These are phyloP conservation scores for Wickerhamomyces tratensis DNA, from an alignment of 805 yeast species.

Conservation along the genomic window DNA sequence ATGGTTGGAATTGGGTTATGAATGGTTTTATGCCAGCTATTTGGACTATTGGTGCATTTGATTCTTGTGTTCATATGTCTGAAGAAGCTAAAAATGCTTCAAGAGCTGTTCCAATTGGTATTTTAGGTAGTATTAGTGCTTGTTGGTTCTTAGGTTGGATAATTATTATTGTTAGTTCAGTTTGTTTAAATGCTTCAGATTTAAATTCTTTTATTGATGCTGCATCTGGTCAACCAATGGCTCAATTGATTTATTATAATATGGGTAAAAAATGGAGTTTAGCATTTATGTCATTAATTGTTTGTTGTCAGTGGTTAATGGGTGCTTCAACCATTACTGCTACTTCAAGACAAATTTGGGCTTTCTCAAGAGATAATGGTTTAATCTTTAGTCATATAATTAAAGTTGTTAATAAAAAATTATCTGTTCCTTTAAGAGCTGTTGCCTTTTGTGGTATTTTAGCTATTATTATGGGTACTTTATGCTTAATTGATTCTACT, in stretches of 20 bases:
- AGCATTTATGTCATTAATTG: slow-evolving; percentile 50
- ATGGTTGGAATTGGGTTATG: slow-evolving; percentile 43
- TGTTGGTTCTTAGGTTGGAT: slow-evolving; percentile 52
- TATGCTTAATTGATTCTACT: slow-evolving; percentile 46
- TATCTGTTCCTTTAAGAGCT: slow-evolving; percentile 56
- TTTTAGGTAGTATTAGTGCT: slow-evolving; percentile 42
- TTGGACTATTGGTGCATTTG: slow-evolving; percentile 71
- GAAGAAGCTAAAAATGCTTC: slow-evolving; percentile 61
- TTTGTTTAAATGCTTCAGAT: slow-evolving; percentile 34
- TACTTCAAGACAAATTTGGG: slow-evolving; percentile 64
- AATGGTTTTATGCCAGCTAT: slow-evolving; percentile 52
- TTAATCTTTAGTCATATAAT: slow-evolving; percentile 46
- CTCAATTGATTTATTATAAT: slow-evolving; percentile 51
- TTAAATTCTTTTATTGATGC: slow-evolving; percentile 24
- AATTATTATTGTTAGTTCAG: slow-evolving; percentile 42
- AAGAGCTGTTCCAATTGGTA: slow-evolving; percentile 53
- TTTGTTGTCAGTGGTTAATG: slow-evolving; percentile 56
- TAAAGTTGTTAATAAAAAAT: slow-evolving; percentile 41
- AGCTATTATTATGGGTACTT: slow-evolving; percentile 42
- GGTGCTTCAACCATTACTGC: slow-evolving; percentile 56
- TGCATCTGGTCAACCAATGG: slow-evolving; percentile 48
- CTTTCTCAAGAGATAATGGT: slow-evolving; percentile 71
- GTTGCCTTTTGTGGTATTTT: slow-evolving; percentile 42
- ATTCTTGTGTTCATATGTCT: slow-evolving; percentile 61
- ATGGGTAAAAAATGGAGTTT: slow-evolving; percentile 58